Evolutionary conservation across 176 grass and related monocot species (phyloP), one percentile per base, ranked within the genome.

Genomic region (Puya raimondii): DNA sequence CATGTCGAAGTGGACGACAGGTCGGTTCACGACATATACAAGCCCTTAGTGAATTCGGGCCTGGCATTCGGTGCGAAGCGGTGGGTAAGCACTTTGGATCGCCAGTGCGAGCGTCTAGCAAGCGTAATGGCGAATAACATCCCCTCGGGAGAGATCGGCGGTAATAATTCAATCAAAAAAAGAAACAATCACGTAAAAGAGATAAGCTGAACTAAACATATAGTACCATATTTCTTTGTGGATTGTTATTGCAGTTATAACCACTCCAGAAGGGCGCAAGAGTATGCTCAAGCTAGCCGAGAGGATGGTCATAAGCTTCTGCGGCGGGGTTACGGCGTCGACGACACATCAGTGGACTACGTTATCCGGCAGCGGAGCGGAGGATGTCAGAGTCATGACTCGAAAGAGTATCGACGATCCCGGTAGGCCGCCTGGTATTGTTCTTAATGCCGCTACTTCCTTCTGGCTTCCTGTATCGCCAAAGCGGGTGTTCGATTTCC

Each of bases 281-380:
- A 88, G 85, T 72, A 85, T 96, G 85, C 63, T 96, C 21, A 86
- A 91, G 72, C 76, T 96, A 3, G 88, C 88, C 0, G 92, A 91
- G 64, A 70, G 92, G 66, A 96, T 96, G 92, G 86, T 76, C 2
- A 78, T 76, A 4, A 96, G 92, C 83, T 96, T 96, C 78, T 96
- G 88, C 47, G 80, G 78, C 0, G 92, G 92, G 0, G 88, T 96
- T 17, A 86, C 88, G 12, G 92, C 85, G 9, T 96, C 92, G 1
- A 80, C 83, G 2, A 86, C 81, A 1, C 88, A 88, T 63, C 92
- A 91, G 26, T 96, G 88, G 92, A 88, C 92, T 6, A 88, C 85
- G 0, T 72, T 96, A 8, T 88, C 88, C 0, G 88, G 88, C 11
- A 91, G 88, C 47, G 88, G 80, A 0, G 80, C 72, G 0, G 85